Base-by-base conservation (phyloP, 78 protist species). In the Tieghemostelium lacteum region DNA sequence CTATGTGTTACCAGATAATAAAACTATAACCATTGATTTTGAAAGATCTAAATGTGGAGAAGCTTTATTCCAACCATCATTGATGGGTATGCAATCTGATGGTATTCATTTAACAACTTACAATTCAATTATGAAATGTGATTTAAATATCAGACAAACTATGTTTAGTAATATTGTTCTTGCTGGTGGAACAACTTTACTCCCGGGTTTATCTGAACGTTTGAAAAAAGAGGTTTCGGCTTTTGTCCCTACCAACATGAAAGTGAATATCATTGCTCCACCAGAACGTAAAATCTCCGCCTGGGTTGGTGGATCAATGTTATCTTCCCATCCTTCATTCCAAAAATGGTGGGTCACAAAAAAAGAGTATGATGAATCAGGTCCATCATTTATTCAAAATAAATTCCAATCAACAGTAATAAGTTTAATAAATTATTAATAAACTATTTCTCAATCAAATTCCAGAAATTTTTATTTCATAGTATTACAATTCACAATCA, bases 261-360 rank as follows among this genome's bases (percentile, higher is more conserved):
- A 96, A 95, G 72, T 97, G 92, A 96, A 96, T 87, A 83, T 97
- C 76, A 66, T 95, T 28, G 97, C 98, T 2, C 98, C 97, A 54
- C 96, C 97, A n/a, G 99, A 97, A 86, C 94, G 98, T 40, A 93
- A 95, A 85, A 95, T 93, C 97, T 89, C 98, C 33, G 98, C 92
- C 92, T 98, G 99, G 99, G 94, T 97, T 50, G 99, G 99, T 39
- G 99, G 99, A 22, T 96, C 98, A 62, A 96, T 98, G 71, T 78
- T 96, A 22, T 97, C 98, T 33, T 45, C 88, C 7, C 94, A 93
- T 17, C 24, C 55, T 7, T 29, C 76, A 20, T 33, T 92, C 31
- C 26, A 29, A 49, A 3, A 42, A 26, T 20, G 19, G 26, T 88
- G 93, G 36, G 85, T 88, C n/a, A n/a, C 80, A 34, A n/a, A 54